phyloP scores from a whole-genome alignment of 768 basidiomycete genomes.

The Lactifluus pinguis region DNA sequence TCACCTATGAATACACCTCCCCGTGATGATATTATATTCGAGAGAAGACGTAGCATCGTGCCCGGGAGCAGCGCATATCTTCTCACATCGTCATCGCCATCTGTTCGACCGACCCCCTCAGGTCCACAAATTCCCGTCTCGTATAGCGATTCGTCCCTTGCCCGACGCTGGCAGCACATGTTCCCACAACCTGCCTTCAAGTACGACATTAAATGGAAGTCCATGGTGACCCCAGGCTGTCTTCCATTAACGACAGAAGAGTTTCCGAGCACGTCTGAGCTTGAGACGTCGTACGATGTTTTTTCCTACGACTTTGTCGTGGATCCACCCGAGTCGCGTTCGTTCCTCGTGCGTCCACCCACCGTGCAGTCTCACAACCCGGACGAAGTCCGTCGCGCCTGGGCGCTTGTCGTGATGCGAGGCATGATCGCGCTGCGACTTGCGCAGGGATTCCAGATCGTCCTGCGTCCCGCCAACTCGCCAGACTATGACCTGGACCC shows the following conservation, averaged over 20 bases:
- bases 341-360: slow-evolving; percentile 74
- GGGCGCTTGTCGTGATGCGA: slow-evolving; percentile 77
- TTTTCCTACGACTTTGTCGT: slow-evolving; percentile 86
- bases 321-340: slow-evolving; percentile 74
- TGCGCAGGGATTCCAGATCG: slow-evolving; percentile 92
- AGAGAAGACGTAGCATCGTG: slow-evolving; percentile 46
- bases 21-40: slow-evolving; percentile 48
- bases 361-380: slow-evolving; percentile 34
- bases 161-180: slow-evolving; percentile 84
- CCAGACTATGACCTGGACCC: slow-evolving; percentile 26
- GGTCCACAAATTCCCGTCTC: slow-evolving; percentile 49
- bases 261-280: slow-evolving; percentile 67
- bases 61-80: slow-evolving; percentile 27
- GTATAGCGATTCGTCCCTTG: slow-evolving; percentile 61
- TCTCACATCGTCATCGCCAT: slow-evolving; percentile 39
- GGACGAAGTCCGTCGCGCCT: slow-evolving; percentile 55
- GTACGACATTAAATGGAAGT: slow-evolving; percentile 88
- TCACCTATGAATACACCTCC: slow-evolving; percentile 66
- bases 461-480: slow-evolving; percentile 41
- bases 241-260: slow-evolving; percentile 88
- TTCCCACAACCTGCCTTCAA: slow-evolving; percentile 65
- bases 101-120: slow-evolving; percentile 54
- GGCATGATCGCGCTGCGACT: slow-evolving; percentile 91
- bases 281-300: slow-evolving; percentile 70
- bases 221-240: slow-evolving; percentile 75